A percentile compares a stretch with the other conserved stretches of the same genome.
Conservation (phyloP, 192 early-diverging fungal genomes). For the Coemansia sp. region DNA sequence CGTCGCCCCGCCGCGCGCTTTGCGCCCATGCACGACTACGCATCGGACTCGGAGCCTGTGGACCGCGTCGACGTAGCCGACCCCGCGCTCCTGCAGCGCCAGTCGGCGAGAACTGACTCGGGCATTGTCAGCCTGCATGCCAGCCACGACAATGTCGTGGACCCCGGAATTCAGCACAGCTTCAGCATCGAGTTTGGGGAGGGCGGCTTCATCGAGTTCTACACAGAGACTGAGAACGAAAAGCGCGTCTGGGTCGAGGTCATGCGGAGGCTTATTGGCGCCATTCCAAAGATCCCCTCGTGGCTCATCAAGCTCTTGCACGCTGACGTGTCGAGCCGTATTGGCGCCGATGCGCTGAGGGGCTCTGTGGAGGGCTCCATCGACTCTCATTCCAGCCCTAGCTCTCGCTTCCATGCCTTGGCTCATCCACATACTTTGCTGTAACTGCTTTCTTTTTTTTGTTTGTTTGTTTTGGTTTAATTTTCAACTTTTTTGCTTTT, state of each 20-base stretch:
- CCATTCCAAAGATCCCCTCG: conserved; percentile 50
- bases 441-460: conserved; percentile 2
- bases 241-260: conserved; percentile 54
- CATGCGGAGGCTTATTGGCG: conserved; percentile 35
- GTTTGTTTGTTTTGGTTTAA: neutral
- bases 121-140: conserved; percentile 31
- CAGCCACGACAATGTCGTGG: conserved; percentile 9
- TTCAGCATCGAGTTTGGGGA: conserved; percentile 54
- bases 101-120: conserved; percentile 22
- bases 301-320: conserved; percentile 55
- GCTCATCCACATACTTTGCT: conserved; percentile 24
- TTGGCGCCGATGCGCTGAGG: neutral
- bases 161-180: conserved; percentile 52
- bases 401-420: conserved; percentile 37
- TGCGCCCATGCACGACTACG: conserved; percentile 28
- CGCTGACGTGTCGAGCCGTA: conserved; percentile 44
- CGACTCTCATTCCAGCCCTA: conserved; percentile 22
- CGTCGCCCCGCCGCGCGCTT: conserved; percentile 17
- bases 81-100: conserved; percentile 23
- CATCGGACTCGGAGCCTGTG: conserved; percentile 48
- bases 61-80: conserved; percentile 46
- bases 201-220: conserved; percentile 50
- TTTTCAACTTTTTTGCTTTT: neutral
- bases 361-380: conserved; percentile 34
- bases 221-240: conserved; percentile 42